Base-by-base conservation (phyloP, 306 rosid genomes). In the Castanospermum australe region DNA sequence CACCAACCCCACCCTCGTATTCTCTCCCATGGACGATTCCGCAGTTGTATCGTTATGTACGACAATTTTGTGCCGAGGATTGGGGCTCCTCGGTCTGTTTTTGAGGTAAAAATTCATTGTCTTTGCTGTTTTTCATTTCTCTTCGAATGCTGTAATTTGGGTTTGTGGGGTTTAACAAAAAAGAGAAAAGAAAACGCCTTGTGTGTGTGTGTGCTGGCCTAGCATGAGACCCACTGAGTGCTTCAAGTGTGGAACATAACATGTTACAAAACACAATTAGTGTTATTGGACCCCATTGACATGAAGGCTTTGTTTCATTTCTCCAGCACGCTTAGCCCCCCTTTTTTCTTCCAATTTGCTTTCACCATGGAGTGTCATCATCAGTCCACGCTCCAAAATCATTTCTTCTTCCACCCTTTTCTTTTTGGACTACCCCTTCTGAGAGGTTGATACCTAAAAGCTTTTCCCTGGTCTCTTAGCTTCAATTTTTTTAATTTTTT, bases 331-430 rank as follows among this genome's bases (percentile, higher is more conserved):
- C 98, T 86, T 75, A 74, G 76, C 21, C 68, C 68, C 36, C 81
- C 61, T 67, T 60, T 78, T 45, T 77, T 73, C 54, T 70, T 5
- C 74, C 38, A 55, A 55, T 77, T 83, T 79, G 45, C 85, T 47
- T 64, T 89, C 83, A 82, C 86, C 87, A 82, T 83, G 79, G 66
- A 81, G 65, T 79, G 84, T 75, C 89, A 88, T 85, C 87, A 88
- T 85, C 90, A 82, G 67, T 90, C 90, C 94, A 86, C 92, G 86
- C 89, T 79, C 77, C 82, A 52, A 81, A 88, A 95, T 95, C 97
- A 93, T 95, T 88, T 79, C 93, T 88, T 79, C 93, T 77, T 77
- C 87, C 77, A 73, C 33, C 78, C 81, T 67, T 63, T 81, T 77
- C 78, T 85, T 41, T 83, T 63, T 63, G 33, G 55, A 75, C 70